Evolutionary conservation across 352 stramenopile genomes (phyloP).

Genomic region (Phytophthora lateralis): DNA sequence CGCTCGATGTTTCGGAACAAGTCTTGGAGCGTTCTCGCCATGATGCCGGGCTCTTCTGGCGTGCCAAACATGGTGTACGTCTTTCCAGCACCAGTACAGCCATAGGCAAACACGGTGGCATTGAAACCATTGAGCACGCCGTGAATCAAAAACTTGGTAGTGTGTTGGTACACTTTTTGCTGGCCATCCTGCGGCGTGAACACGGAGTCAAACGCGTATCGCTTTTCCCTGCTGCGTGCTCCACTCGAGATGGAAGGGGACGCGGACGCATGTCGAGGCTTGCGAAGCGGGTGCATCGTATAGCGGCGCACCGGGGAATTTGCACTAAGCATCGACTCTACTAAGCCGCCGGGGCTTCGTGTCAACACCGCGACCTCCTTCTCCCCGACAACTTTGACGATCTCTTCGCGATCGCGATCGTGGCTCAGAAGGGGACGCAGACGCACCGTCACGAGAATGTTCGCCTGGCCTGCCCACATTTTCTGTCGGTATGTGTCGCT

Average conservation of each 20-base stretch:
- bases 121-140: constrained; percentile 90
- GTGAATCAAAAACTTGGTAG: constrained; percentile 89
- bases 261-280: constrained; percentile 42
- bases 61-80: constrained; percentile 93
- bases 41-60: constrained; percentile 84
- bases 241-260: constrained; percentile 18
- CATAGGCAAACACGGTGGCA: constrained; percentile 92
- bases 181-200: constrained; percentile 76
- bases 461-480: constrained; percentile 89
- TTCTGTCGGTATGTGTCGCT: constrained; percentile 74
- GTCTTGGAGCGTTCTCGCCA: constrained; percentile 86
- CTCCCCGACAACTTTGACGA: constrained; percentile 85
- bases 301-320: constrained; percentile 27
- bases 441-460: constrained; percentile 90
- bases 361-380: constrained; percentile 89
- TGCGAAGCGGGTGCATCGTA: constrained; percentile 36
- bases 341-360: constrained; percentile 8
- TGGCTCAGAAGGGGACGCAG: constrained; percentile 82
- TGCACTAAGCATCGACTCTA: constrained; percentile 14
- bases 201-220: constrained; percentile 91
- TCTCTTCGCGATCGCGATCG: constrained; percentile 69
- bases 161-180: constrained; percentile 84
- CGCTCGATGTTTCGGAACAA: constrained; percentile 78
- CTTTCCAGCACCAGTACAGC: constrained; percentile 89
- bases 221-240: constrained; percentile 66